Percentiles rank a stretch among this genome's conserved stretches.
phyloP scores from a whole-genome alignment of 1,284 basidiomycete genomes.

The Heimioporus retisporus region DNA sequence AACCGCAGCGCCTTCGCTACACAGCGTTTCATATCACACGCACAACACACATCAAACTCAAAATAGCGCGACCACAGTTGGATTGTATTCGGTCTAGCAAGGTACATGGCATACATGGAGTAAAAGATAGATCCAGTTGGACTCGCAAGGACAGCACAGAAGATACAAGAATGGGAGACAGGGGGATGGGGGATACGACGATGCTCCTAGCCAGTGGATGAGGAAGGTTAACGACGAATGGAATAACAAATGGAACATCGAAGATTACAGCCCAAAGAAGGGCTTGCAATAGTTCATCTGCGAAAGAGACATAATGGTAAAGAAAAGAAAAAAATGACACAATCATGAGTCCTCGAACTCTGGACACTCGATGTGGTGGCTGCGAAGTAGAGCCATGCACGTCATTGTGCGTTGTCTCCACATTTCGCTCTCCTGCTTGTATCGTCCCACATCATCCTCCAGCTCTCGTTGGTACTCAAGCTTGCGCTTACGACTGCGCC shows the following conservation, averaged over 20 bases:
- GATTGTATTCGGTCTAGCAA: slow-evolving; percentile 20
- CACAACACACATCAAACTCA: no score
- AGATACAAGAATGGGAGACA: slow-evolving; percentile 9
- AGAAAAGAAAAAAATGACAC: slow-evolving; percentile 13
- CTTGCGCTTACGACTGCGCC: slow-evolving; percentile 81
- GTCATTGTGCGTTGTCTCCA: slow-evolving; percentile 67
- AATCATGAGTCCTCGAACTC: slow-evolving; percentile 48
- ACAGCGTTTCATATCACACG: background rate
- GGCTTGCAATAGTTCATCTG: slow-evolving; percentile 20
- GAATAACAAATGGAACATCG: slow-evolving; percentile 55
- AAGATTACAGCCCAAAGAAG: slow-evolving; percentile 46
- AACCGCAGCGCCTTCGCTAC: no score
- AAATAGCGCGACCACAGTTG: background rate
- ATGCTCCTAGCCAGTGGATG: slow-evolving; percentile 59
- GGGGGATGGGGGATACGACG: slow-evolving; percentile 54
- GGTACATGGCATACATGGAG: slow-evolving; percentile 11
- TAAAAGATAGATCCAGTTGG: slow-evolving; percentile 11
- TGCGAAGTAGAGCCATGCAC: slow-evolving; percentile 57
- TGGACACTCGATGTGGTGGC: slow-evolving; percentile 58
- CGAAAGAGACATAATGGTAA: background rate
- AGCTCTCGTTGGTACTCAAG: slow-evolving; percentile 75
- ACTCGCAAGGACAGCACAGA: background rate
- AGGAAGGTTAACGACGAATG: slow-evolving; percentile 39
- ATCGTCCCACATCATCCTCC: slow-evolving; percentile 60
- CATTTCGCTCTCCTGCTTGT: slow-evolving; percentile 61